Base-by-base conservation (phyloP, 371 early-diverging fungal genomes). In the Choanephora cucurbitarum region DNA sequence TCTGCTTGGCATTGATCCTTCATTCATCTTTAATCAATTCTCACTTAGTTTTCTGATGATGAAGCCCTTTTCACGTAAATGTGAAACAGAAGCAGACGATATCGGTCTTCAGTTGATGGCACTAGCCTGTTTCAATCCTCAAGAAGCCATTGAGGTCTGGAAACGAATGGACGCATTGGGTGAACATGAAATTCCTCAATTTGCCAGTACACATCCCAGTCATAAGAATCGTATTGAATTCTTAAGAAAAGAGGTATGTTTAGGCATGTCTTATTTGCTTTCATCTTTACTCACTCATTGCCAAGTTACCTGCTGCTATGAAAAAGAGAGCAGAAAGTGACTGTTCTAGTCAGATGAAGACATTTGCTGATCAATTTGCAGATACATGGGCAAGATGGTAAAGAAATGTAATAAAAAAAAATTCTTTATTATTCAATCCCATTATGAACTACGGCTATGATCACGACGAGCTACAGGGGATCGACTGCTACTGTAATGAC, bases 51-150 rank as follows among this genome's bases (percentile, higher is more conserved):
- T 88, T 53, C 72, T 88, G 19, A 60, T 91, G 46, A 65, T 81
- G 75, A 80, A 87, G 57, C 96, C 97, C 13, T 93, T 94, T 62
- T 91, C 91, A 37, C 77, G 98, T 13, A 86, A 87, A 61, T 91
- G 91, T 58, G 98, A 98, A 68, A 81, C 79, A 18, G 98, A 98
- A 65, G 98, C 98, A 5, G 98, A 98, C 69, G 72, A 80, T 34
- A 90, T 97, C 63, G 94, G 96, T 0, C 68, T 97, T 28, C 69
- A 81, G 48, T 67, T 97, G 17, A 94, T 95, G 92, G 87, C 96
- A 3, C 84, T 87, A 56, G 98, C 97, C 17, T 97, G 98, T 61
- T 97, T 89, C 67, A 85, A 96, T 58, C 97, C 98, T 0, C 60
- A 63, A 9, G 88, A 89, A 55, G 92, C 94, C 6, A 71, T 87